Conservation (phyloP, 345 rosid species). For the Corymbia maculata region DNA sequence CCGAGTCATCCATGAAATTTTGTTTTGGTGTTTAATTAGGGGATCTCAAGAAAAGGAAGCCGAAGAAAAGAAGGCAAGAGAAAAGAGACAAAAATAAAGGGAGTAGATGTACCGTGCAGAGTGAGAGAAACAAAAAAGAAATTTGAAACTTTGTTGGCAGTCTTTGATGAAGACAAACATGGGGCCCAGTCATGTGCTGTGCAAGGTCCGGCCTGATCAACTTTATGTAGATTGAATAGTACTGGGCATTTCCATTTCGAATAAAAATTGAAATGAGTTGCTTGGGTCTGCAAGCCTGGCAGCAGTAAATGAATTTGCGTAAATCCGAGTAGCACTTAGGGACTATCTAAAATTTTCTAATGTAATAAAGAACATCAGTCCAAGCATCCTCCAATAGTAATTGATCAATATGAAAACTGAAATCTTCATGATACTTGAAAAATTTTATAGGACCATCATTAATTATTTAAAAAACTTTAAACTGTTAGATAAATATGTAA, state of each 20-base stretch:
- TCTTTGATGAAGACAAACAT: background rate
- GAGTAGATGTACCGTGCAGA: background rate
- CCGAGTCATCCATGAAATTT: background rate
- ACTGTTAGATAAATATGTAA: rapidly evolving
- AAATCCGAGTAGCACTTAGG: background rate
- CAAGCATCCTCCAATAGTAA: background rate
- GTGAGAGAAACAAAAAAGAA: background rate
- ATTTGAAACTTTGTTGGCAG: background rate
- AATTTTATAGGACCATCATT: too few relatives aligned
- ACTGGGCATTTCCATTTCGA: background rate
- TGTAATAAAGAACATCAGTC: background rate
- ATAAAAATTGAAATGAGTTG: background rate
- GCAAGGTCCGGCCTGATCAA: background rate
- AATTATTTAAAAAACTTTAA: too few relatives aligned
- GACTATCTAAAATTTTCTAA: background rate
- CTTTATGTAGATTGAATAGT: rapidly evolving
- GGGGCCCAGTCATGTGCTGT: background rate
- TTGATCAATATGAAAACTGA: background rate
- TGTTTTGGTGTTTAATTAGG: background rate
- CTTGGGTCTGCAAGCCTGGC: background rate
- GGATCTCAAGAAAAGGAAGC: background rate
- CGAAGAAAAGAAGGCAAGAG: background rate
- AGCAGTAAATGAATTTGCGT: too few relatives aligned
- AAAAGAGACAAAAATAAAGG: background rate
- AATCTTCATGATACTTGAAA: too few relatives aligned